Conservation (phyloP, 129 eudicot genomes). For the Heracleum sosnowskyi region DNA sequence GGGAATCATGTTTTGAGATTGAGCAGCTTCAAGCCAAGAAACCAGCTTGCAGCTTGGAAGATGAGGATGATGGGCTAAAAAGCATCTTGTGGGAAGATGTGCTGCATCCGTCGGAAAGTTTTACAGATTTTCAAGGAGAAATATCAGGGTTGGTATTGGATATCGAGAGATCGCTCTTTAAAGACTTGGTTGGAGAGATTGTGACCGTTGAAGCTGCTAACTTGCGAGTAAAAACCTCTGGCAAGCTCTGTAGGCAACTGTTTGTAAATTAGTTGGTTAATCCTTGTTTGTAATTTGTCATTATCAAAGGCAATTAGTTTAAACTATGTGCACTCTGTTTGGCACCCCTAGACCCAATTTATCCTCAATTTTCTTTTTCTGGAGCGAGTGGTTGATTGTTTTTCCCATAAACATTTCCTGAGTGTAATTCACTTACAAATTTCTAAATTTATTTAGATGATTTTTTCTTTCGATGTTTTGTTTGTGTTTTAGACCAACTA, state of each 20-base stretch:
- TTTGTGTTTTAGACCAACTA: too few species aligned
- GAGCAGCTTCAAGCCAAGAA: constrained; percentile 43
- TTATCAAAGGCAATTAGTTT: neutral
- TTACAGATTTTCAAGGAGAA: constrained; percentile 54
- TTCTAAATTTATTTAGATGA: too few species aligned
- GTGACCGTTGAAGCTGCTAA: constrained; percentile 58
- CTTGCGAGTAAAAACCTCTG: constrained; percentile 28
- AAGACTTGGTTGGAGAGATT: constrained; percentile 77
- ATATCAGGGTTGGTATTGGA: constrained; percentile 65
- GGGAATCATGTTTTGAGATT: constrained; percentile 68
- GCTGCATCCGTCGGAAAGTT: constrained; percentile 45
- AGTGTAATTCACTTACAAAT: neutral
- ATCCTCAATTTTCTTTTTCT: neutral
- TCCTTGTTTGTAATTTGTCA: neutral
- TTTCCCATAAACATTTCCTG: neutral
- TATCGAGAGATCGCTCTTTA: constrained; percentile 70
- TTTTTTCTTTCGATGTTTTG: too few species aligned
- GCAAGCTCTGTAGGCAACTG: constrained; percentile 53
- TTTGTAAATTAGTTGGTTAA: constrained; percentile 34
- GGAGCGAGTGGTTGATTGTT: neutral
- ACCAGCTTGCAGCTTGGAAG: constrained; percentile 34
- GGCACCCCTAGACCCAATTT: neutral
- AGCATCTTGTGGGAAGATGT: constrained; percentile 63
- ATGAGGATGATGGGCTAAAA: constrained; percentile 57
- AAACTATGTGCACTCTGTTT: neutral